These are phyloP conservation scores for Colletotrichum sp. DNA, from an alignment of 2,329 filamentous ascomycete species.

Conservation along the genomic window DNA sequence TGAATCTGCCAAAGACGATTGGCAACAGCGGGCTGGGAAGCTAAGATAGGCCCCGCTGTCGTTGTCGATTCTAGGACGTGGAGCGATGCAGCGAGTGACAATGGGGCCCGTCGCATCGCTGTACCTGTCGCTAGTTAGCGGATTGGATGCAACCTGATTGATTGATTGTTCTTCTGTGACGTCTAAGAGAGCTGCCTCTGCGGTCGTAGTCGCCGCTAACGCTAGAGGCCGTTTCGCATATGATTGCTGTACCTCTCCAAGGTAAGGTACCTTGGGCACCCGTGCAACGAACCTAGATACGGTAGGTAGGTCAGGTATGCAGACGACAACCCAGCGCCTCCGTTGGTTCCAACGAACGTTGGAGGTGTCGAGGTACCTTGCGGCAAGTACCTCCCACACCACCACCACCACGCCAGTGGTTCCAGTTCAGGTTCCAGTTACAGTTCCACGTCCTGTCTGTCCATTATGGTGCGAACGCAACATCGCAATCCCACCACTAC, in stretches of 20 bases:
- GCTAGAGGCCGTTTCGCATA: background rate
- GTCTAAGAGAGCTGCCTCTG: background rate
- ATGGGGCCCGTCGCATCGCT: background rate
- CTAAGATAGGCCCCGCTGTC: background rate
- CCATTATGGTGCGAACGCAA: constrained; percentile 10
- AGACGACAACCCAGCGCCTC: background rate
- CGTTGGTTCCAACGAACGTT: background rate
- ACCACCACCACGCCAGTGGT: constrained; percentile 6
- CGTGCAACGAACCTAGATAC: background rate
- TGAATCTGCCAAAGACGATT: background rate
- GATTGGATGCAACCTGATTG: background rate
- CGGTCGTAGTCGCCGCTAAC: background rate
- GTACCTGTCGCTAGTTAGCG: background rate
- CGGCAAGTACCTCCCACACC: constrained; percentile 1
- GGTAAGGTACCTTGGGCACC: background rate
- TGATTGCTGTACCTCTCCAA: background rate
- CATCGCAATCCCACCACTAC: constrained; percentile 13
- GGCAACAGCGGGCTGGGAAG: background rate
- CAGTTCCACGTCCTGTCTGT: constrained; percentile 8
- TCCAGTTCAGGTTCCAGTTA: constrained; percentile 17
- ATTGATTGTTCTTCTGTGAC: background rate
- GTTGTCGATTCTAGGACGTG: background rate
- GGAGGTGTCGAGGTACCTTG: background rate
- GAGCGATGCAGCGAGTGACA: background rate
- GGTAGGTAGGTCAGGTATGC: background rate